These are phyloP conservation scores for Brasilioporus rufonigricans DNA, from an alignment of 768 basidiomycete species.

Conservation along the genomic window DNA sequence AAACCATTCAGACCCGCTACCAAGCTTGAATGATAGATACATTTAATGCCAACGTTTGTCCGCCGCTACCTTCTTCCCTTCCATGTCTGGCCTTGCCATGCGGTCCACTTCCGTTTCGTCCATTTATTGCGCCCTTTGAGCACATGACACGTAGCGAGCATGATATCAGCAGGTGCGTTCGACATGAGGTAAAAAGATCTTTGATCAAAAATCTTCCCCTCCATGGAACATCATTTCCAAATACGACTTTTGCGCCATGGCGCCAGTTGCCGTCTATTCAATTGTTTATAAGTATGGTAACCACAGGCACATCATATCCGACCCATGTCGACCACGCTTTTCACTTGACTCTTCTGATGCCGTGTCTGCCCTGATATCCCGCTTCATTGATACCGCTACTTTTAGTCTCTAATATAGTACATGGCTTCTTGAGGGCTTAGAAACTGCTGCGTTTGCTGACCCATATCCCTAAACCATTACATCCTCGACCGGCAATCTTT, in stretches of 20 bases:
- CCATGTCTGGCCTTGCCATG: slow-evolving; percentile 21
- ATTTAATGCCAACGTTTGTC: slow-evolving; percentile 17
- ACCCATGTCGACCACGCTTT: slow-evolving; percentile 23
- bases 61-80: slow-evolving; percentile 23
- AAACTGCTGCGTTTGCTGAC: slow-evolving; percentile 7
- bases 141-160: slow-evolving; percentile 26
- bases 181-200: slow-evolving; percentile 32
- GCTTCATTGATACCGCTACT: slow-evolving; percentile 25
- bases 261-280: slow-evolving; percentile 29
- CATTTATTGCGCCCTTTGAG: slow-evolving; percentile 21
- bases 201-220: slow-evolving; percentile 25
- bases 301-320: slow-evolving; percentile 34
- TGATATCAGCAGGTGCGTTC: slow-evolving; percentile 31
- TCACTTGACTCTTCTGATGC: slow-evolving; percentile 20
- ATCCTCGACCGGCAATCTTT: slow-evolving; percentile 16
- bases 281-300: slow-evolving; percentile 25
- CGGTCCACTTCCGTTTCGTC: slow-evolving; percentile 25
- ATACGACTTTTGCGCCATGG: slow-evolving; percentile 20
- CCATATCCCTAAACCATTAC: slow-evolving; percentile 11
- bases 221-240: slow-evolving; percentile 23
- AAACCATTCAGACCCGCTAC: slow-evolving; percentile 7
- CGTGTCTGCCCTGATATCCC: slow-evolving; percentile 9
- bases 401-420: slow-evolving; percentile 14
- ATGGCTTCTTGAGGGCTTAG: slow-evolving; percentile 16
- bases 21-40: slow-evolving; percentile 10